A percentile compares a stretch with the other conserved stretches of the same genome.
Evolutionary conservation across 345 rosid genomes (phyloP).

Genomic region (Trapa bicornis): DNA sequence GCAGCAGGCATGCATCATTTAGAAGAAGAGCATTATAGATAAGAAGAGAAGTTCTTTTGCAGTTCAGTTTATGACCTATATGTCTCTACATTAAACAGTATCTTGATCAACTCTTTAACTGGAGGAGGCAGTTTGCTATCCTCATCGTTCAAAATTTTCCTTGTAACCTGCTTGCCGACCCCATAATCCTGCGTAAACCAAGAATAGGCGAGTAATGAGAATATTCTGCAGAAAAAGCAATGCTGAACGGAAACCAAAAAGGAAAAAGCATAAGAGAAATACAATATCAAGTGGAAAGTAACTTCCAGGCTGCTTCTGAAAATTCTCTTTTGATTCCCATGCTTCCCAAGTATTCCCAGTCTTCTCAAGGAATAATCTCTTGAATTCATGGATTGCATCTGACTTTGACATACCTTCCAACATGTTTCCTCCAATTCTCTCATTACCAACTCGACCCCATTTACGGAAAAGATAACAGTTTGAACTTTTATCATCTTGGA

Average conservation of each 20-base stretch:
- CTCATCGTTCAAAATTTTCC: slow-evolving; percentile 27
- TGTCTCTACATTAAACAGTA: slow-evolving; percentile 87
- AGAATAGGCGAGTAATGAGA: neutral
- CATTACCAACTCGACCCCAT: slow-evolving; percentile 95
- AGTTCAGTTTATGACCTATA: slow-evolving; percentile 37
- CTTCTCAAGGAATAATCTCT: slow-evolving; percentile 40
- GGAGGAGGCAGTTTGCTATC: slow-evolving; percentile 61
- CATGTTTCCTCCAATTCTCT: slow-evolving; percentile 73
- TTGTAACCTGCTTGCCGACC: slow-evolving; percentile 47
- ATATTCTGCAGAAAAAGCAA: neutral
- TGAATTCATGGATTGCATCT: slow-evolving; percentile 38
- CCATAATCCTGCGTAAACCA: slow-evolving; percentile 67
- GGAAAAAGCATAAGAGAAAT: slow-evolving; percentile 10
- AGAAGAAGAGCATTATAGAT: slow-evolving; percentile 5
- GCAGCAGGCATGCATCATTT: slow-evolving; percentile 17
- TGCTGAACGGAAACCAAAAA: neutral
- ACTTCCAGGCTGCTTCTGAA: slow-evolving; percentile 75
- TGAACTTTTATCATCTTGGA: slow-evolving; percentile 75
- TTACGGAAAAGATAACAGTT: slow-evolving; percentile 73
- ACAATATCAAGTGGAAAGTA: slow-evolving; percentile 93
- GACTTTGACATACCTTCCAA: slow-evolving; percentile 65
- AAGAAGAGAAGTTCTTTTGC: neutral
- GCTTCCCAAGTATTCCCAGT: slow-evolving; percentile 89
- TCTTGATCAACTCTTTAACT: slow-evolving; percentile 64
- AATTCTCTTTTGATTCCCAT: slow-evolving; percentile 71